phyloP scores from a whole-genome alignment of 1,284 basidiomycete genomes.

The Cutaneotrichosporon mucoides region DNA sequence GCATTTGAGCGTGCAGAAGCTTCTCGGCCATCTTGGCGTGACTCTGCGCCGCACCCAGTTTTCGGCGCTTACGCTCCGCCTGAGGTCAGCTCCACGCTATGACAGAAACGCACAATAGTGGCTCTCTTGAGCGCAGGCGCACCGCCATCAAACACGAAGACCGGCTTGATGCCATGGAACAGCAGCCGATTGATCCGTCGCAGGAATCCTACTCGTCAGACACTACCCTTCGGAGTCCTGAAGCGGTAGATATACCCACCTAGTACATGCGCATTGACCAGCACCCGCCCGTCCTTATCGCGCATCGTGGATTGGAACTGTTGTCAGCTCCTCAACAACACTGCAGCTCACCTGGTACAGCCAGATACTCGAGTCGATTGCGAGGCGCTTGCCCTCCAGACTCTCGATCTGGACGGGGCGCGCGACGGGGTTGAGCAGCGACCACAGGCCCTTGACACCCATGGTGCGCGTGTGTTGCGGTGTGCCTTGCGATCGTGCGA shows the following conservation, averaged over 20 bases:
- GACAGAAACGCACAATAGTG: conserved; percentile 62
- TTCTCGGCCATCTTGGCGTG: conserved; percentile 83
- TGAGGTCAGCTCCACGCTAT: conserved; percentile 55
- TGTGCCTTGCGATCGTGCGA: not conserved
- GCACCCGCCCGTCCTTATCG: conserved; percentile 85
- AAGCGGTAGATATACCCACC: conserved; percentile 51
- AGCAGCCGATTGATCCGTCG: conserved; percentile 89
- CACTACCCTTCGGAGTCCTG: no score
- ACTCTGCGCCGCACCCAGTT: conserved; percentile 76
- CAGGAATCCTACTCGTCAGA: conserved; percentile 57
- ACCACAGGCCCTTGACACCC: conserved; percentile 96
- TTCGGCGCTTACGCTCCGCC: conserved; percentile 81
- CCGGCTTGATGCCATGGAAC: conserved; percentile 94
- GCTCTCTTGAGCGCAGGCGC: conserved; percentile 80
- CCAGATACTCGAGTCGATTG: conserved; percentile 99
- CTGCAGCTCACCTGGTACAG: conserved; percentile 60
- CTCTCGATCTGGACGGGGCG: conserved; percentile 87
- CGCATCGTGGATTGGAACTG: conserved; percentile 99
- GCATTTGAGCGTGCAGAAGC: conserved; percentile 87
- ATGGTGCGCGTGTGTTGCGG: conserved; percentile 51
- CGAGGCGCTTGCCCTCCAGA: conserved; percentile 82
- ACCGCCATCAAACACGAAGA: conserved; percentile 96
- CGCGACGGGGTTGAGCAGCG: conserved; percentile 81
- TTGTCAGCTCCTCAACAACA: not conserved
- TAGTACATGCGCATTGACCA: conserved; percentile 91